Conservation (phyloP, 2,329 filamentous ascomycete species). For the Sporothrix schenckii region DNA sequence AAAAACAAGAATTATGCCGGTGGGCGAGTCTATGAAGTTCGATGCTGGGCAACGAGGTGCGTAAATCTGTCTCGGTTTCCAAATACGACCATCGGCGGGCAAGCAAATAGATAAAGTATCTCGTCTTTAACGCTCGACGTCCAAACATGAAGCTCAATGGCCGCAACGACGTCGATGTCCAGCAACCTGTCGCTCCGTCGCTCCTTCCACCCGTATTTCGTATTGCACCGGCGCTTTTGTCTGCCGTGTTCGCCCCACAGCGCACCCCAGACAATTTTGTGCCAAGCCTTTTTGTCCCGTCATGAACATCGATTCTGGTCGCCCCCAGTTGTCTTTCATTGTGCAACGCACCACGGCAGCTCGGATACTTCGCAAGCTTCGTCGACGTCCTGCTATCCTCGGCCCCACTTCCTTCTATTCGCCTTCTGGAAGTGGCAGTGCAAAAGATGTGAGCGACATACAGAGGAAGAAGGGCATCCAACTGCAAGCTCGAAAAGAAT, state of each 20-base stretch:
- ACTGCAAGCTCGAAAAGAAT: not conserved
- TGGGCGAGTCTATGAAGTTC: too few relatives aligned
- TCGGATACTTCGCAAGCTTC: not conserved
- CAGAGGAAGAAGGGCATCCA: too few relatives aligned
- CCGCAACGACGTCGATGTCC: not conserved
- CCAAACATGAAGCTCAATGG: too few relatives aligned
- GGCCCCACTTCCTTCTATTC: slow-evolving; percentile 15
- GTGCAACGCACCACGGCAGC: not conserved
- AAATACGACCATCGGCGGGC: too few relatives aligned
- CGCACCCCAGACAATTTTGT: slow-evolving; percentile 3
- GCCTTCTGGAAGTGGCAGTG: slow-evolving; percentile 25
- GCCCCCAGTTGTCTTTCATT: not conserved
- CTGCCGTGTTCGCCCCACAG: slow-evolving; percentile 12
- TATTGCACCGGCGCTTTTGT: slow-evolving; percentile 5
- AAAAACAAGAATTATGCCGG: too few relatives aligned
- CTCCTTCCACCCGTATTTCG: not conserved
- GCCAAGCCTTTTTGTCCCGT: slow-evolving; percentile 15
- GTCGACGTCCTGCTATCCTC: not conserved
- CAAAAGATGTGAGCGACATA: not conserved
- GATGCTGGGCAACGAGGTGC: too few relatives aligned
- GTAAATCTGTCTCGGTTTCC: too few relatives aligned
- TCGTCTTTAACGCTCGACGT: too few relatives aligned
- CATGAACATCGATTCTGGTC: not conserved
- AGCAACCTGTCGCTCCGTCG: not conserved
- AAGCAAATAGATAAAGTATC: too few relatives aligned